Evolutionary conservation across 495 filamentous ascomycete species (phyloP), one percentile per base, ranked within the genome.

Genomic region (Cercophora scortea): DNA sequence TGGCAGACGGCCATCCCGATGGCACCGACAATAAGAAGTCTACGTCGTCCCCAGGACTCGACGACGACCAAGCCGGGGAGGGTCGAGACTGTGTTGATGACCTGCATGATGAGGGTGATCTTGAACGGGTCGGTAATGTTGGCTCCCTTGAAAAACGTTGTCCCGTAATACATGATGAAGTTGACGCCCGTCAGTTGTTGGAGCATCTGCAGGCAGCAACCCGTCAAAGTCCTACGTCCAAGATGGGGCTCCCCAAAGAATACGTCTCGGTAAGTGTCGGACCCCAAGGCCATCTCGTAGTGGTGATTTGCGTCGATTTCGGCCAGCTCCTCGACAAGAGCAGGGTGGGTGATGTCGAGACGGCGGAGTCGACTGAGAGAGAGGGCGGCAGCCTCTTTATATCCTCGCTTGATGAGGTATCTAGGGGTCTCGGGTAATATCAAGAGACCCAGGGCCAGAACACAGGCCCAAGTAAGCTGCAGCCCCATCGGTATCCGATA

Each of bases 231-330:
- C 15, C 79, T 78, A 15, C 76, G 77, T 41, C 78, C 77, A 3
- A 80, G 71, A 53, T 79, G 78, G 15, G 78, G 75, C 34, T 75
- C 66, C 8, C 84, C 84, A 12, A 77, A 72, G 52, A 90, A 69
- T 55, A 87, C 81, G 57, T 95, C 89, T 32, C 79, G 63, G 68
- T 91, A 95, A 17, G 78, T 79, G 36, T 88, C 81, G 34, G 81
- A 78, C 7, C 88, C 87, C n/a, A 92, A 69, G 33, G 79, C 76
- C 54, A 89, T 67, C 67, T 95, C 90, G 63, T 89, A 92, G 56
- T 92, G 85, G 71, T 95, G 86, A 68, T 92, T 93, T 43, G 89
- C 88, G 60, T 88, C 80, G 68, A 96, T 92, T 67, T 96, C 90
- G 32, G 86, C 78, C 19, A 95, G 77, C 61, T 96, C 90, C 50